phyloP scores from a whole-genome alignment of 371 early-diverging fungal species.

The Syncephalastrum racemosum region DNA sequence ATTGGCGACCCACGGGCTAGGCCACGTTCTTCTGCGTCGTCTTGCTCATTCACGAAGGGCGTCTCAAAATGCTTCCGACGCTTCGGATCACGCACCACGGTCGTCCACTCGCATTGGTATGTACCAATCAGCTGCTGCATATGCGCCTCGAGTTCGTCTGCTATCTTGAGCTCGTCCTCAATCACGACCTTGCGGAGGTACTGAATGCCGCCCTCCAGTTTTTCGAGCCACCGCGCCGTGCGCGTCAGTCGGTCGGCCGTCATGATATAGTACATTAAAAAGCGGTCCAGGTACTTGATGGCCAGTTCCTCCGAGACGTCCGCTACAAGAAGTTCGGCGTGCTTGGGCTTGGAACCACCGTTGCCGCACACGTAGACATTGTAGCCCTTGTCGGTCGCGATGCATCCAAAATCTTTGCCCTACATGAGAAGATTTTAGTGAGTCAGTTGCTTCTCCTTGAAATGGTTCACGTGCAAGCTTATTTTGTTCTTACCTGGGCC shows the following conservation, averaged over 20 bases:
- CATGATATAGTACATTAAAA: constrained; percentile 69
- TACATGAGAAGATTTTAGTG: background rate
- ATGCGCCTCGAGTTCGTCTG: constrained; percentile 57
- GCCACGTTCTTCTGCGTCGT: constrained; percentile 28
- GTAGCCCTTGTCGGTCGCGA: constrained; percentile 73
- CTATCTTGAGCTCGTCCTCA: constrained; percentile 64
- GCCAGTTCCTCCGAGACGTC: constrained; percentile 56
- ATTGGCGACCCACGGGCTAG: constrained; percentile 15
- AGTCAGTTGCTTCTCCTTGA: constrained; percentile 17
- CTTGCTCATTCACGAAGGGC: constrained; percentile 57
- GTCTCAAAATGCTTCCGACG: constrained; percentile 49
- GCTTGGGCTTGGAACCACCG: constrained; percentile 68
- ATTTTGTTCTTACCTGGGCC: constrained; percentile 47
- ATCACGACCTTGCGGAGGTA: constrained; percentile 61
- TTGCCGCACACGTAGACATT: constrained; percentile 72
- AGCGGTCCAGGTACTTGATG: constrained; percentile 62
- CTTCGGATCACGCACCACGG: constrained; percentile 57
- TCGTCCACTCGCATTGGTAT: constrained; percentile 67
- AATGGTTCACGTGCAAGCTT: background rate
- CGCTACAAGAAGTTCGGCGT: constrained; percentile 59
- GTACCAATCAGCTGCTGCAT: constrained; percentile 57
- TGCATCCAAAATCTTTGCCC: constrained; percentile 53
- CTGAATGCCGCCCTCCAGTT: constrained; percentile 65
- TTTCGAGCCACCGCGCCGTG: constrained; percentile 72
- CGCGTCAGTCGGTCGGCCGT: constrained; percentile 67